Base-by-base conservation (phyloP, 2,329 filamentous ascomycete species). In the Dothidotthia symphoricarpi region DNA sequence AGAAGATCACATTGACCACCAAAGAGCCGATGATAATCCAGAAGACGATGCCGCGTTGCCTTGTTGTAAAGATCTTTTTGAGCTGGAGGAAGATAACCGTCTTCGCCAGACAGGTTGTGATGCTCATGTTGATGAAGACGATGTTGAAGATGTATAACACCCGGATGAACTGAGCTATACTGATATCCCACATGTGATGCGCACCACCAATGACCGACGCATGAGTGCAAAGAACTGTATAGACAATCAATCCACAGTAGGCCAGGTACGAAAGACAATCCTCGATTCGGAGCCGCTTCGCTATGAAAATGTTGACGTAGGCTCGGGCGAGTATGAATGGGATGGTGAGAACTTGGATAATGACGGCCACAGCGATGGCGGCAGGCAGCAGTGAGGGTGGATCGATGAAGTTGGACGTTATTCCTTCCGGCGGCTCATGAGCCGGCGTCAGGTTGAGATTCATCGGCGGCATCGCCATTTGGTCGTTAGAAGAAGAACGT, bases 11-110 rank as follows among this genome's bases (percentile, higher is more conserved):
- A 19, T 48, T 48, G 4, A 31, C 31, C 15, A 34, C 26, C 16
- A 48, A 19, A 3, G 28, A 45, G 4, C 24, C 34, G 2, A 31
- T 29, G 12, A 49, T 43, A 6, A 41, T 43, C 41, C 43, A 47
- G 24, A 33, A 49, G 12, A 46, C 45, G 2, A 24, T 17, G 15
- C 34, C 41, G 1, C 34, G 37, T 1, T 34, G 12, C 11, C 25
- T 34, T 12, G 35, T 39, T 1, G 45, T 49, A 16, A 49, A 46
- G 8, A 43, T 47, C 12, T 16, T 34, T 28, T 49, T 49, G 3
- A 49, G 14, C 16, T 51, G 45, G 10, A 45, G 26, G 16, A 45
- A 47, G 3, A 47, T 32, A 3, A 28, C 19, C 2, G 29, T n/a
- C 10, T 43, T 45, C 2, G 43, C 38, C 9, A 48, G 19, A 9